Base-by-base conservation (phyloP, 257 asterid genomes). In the Gardenia jasminoides region DNA sequence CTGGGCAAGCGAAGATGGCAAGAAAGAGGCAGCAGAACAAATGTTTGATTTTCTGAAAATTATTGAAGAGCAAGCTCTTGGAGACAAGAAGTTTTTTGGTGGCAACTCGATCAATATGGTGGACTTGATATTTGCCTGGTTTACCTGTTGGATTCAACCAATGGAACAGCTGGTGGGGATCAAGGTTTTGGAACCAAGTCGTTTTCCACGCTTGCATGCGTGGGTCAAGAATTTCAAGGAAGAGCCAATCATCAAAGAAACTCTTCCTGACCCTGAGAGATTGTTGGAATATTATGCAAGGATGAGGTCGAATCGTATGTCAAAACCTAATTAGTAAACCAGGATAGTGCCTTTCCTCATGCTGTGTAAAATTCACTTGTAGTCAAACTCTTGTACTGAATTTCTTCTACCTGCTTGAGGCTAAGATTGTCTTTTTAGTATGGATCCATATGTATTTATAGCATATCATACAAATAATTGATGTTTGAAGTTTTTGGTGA, bases 171-270 rank as follows among this genome's bases (percentile, higher is more conserved):
- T 72, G 11, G 81, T 69, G 39, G 88, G 79, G 1, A 44, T 54
- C 12, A 54, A 72, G 68, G 76, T 82, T 62, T 54, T 77, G 67
- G 75, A 82, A 61, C 77, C 81, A 47, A n/a, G 2, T 20, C 75
- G 26, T 9, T 70, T 82, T 4, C 81, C 83, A 20, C 68, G 59
- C 7, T 58, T 82, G 20, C 72, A 77, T 44, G 44, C 75, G 22
- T 85, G 86, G 86, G 80, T 67, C 22, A n/a, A 76, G 30, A 80
- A 77, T 58, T 76, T 82, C 20, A 77, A 77, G 78, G 80, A 85
- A 69, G 46, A 47, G 6, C 81, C 84, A 9, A n/a, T 70, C 20
- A 72, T 85, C 59, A 80, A 80, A 33, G 50, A 82, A 43, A 70
- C 65, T 52, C 79, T 64, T 19, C 83, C 84, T 7, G 52, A 80